Conservation (phyloP, 176 grass and related monocot species). For the Secale cereale region DNA sequence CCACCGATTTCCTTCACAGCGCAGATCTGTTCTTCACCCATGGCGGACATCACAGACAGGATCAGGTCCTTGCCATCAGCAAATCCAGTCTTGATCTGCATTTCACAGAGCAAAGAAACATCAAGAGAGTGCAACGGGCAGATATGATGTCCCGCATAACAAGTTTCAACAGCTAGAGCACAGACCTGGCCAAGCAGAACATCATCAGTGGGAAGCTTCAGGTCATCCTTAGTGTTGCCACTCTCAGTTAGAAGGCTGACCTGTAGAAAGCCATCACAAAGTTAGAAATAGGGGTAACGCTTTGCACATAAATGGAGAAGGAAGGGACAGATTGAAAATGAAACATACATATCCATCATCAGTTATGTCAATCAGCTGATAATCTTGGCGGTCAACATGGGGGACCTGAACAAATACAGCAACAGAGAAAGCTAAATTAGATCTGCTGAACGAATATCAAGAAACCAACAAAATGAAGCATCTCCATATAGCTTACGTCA, state of each 20-base stretch:
- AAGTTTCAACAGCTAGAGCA: neutral
- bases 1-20: constrained; percentile 45
- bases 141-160: neutral
- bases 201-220: constrained; percentile 50
- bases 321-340: neutral
- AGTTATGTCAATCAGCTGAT: constrained; percentile 59
- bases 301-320: neutral
- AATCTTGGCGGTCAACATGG: constrained; percentile 43
- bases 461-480: neutral
- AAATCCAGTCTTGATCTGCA: constrained; percentile 44
- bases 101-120: neutral
- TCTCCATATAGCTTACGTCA: constrained; percentile 25
- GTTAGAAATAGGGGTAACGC: neutral
- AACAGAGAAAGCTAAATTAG: neutral
- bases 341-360: constrained; percentile 58
- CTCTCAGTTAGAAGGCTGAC: constrained; percentile 51
- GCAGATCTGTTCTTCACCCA: constrained; percentile 65
- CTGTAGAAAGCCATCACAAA: constrained; percentile 8
- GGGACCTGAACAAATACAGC: neutral
- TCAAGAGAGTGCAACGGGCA: neutral
- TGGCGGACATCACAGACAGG: constrained; percentile 54
- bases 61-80: constrained; percentile 60
- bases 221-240: constrained; percentile 52
- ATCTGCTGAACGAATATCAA: neutral
- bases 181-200: constrained; percentile 27